A percentile compares a stretch with the other conserved stretches of the same genome.
phyloP scores from a whole-genome alignment of 2,329 filamentous ascomycete genomes.

The Orbilia ellipsospora region DNA sequence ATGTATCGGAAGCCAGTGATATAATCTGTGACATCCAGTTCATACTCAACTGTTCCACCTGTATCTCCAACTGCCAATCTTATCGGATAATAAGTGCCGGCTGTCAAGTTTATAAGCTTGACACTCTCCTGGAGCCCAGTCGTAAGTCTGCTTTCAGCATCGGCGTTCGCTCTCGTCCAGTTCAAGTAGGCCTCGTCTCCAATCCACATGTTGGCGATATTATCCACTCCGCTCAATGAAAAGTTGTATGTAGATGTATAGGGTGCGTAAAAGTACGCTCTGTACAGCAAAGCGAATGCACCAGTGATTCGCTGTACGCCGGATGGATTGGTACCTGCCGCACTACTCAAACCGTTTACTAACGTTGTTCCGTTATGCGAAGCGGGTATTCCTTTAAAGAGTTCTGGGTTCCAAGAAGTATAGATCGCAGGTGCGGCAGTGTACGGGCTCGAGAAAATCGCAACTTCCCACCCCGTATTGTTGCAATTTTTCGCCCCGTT shows the following conservation, averaged over 20 bases:
- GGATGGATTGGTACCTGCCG: background rate
- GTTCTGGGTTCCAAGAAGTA: constrained; percentile 6
- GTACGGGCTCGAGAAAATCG: background rate
- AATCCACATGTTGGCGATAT: constrained; percentile 6
- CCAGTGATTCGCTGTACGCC: background rate
- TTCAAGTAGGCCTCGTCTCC: background rate
- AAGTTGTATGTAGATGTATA: constrained; percentile 6
- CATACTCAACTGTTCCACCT: background rate
- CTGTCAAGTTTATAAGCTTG: background rate
- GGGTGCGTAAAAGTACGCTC: constrained; percentile 3
- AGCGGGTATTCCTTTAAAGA: background rate
- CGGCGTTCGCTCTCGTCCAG: background rate
- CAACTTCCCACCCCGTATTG: constrained; percentile 9
- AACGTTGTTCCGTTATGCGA: background rate
- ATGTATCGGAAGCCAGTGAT: background rate
- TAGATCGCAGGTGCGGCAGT: background rate
- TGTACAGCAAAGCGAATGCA: constrained; percentile 1
- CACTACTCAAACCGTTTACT: constrained; percentile 9
- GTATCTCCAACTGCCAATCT: background rate
- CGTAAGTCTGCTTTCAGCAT: background rate
- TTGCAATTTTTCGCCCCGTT: background rate
- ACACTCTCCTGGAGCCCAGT: background rate
- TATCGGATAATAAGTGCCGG: constrained; percentile 13
- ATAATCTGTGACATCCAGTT: background rate
- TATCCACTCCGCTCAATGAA: background rate